Evolutionary conservation across 306 rosid species (phyloP).

Genomic region (Luffa acutangula): DNA sequence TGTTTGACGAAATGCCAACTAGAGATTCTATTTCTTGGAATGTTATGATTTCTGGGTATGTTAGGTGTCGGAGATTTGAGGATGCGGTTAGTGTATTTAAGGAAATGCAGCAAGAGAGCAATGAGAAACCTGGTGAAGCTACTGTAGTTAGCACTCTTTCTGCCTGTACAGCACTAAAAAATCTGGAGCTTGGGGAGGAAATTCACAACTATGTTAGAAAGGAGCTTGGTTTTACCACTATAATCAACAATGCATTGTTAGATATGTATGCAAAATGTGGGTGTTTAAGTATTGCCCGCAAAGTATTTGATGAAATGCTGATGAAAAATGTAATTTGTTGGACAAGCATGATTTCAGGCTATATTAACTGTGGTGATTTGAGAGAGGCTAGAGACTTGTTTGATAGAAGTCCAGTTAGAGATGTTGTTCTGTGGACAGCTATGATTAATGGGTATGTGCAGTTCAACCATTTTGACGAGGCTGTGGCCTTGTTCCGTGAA

Average conservation of each 20-base stretch:
- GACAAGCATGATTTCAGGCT: conserved; percentile 69
- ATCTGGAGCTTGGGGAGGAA: conserved; percentile 48
- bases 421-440: conserved; percentile 68
- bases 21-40: conserved; percentile 63
- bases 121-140: conserved; percentile 45
- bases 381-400: conserved; percentile 56
- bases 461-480: conserved; percentile 47
- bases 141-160: conserved; percentile 51
- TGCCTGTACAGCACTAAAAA: conserved; percentile 44
- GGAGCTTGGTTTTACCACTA: conserved; percentile 29
- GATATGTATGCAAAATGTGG: conserved; percentile 68
- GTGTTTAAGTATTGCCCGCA: conserved; percentile 24
- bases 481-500: conserved; percentile 38
- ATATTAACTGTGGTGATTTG: conserved; percentile 43
- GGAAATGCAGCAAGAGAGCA: conserved; percentile 34
- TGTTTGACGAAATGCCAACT: conserved; percentile 50
- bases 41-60: conserved; percentile 44
- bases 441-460: conserved; percentile 76
- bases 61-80: conserved; percentile 35
- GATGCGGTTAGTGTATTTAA: conserved; percentile 36
- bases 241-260: conserved; percentile 38
- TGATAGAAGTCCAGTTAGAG: conserved; percentile 48
- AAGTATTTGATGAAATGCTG: conserved; percentile 35
- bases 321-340: conserved; percentile 51
- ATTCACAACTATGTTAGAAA: conserved; percentile 40